A percentile compares a stretch with the other conserved stretches of the same genome.
These are phyloP conservation scores for Trichosporon sp. DNA, from an alignment of 1,284 basidiomycete species.

Conservation along the genomic window DNA sequence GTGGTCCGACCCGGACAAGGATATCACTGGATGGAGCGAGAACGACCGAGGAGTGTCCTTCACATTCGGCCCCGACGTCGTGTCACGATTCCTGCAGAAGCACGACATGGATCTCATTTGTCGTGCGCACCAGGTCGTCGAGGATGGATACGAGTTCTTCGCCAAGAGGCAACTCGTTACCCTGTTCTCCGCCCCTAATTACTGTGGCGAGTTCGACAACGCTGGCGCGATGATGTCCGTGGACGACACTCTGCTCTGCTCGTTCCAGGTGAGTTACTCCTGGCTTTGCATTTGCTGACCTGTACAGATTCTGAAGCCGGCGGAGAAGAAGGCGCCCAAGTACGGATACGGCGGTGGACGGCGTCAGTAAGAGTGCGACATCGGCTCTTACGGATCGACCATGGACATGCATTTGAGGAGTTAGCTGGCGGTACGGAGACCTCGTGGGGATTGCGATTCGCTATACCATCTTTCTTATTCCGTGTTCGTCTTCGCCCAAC, in stretches of 20 bases:
- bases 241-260: slow-evolving; percentile 94
- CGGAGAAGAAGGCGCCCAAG: slow-evolving; percentile 78
- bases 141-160: slow-evolving; percentile 99
- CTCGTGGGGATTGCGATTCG: not conserved
- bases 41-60: slow-evolving; percentile 94
- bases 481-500: not conserved
- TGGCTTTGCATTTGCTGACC: not conserved
- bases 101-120: slow-evolving; percentile 99
- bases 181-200: slow-evolving; percentile 95
- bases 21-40: slow-evolving; percentile 98
- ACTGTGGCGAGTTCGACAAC: slow-evolving; percentile 98
- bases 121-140: slow-evolving; percentile 94
- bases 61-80: slow-evolving; percentile 89
- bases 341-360: slow-evolving; percentile 45
- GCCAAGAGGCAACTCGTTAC: slow-evolving; percentile 96
- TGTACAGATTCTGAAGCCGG: slow-evolving; percentile 87
- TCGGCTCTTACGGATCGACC: not conserved
- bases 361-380: slow-evolving; percentile 31
- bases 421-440: not conserved
- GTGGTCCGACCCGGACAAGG: slow-evolving; percentile 99
- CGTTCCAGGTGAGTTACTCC: slow-evolving; percentile 71
- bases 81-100: slow-evolving; percentile 95
- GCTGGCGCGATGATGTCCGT: slow-evolving; percentile 99
- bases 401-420: slow-evolving; percentile 4
- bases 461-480: not conserved